Base-by-base conservation (phyloP, 768 basidiomycete species). In the Tylopilus subfusipes region DNA sequence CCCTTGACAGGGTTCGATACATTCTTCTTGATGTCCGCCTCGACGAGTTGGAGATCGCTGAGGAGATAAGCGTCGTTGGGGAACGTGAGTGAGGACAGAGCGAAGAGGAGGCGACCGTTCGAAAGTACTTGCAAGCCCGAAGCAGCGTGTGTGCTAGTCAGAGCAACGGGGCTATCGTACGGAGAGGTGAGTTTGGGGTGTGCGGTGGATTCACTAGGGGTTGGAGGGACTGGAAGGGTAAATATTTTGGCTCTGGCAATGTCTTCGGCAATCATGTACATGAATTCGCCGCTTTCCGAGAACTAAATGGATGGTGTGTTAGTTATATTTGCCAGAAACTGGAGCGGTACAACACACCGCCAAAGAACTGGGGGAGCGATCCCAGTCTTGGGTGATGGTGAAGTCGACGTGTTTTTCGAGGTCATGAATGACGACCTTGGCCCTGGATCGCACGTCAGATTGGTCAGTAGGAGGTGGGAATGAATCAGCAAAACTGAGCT, bases 331-430 rank as follows among this genome's bases (percentile, higher is more conserved):
- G 4, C 21, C 33, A 31, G 45, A 19, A 48, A 48, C 31, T 7
- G 43, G 21, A 13, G 9, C 1, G 10, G 27, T 18, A 42, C 7
- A 34, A 60, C 61, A 31, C 46, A 63, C 63, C 24, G 42, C 57
- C 53, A 63, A 30, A 52, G 52, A 16, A 31, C 40, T 61, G 8
- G 89, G 84, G 30, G 89, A 90, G 24, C 90, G 82, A 67, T 97
- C 93, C 95, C 94, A 98, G 36, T 77, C 65, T 61, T 90, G 85
- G 0, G 91, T 90, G 48, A 93, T 72, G 0, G 85, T 89, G 64
- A 80, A 88, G 27, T 85, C 78, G 14, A 87, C 76, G n/a, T 82
- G 72, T 56, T 79, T 82, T 40, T 71, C 67, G 16, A 96, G 72
- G 63, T 95, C 90, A 62, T 86, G 90, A 10, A 93, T 79, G 40